phyloP scores from a whole-genome alignment of 768 basidiomycete genomes.

The Trametes sanguinea region DNA sequence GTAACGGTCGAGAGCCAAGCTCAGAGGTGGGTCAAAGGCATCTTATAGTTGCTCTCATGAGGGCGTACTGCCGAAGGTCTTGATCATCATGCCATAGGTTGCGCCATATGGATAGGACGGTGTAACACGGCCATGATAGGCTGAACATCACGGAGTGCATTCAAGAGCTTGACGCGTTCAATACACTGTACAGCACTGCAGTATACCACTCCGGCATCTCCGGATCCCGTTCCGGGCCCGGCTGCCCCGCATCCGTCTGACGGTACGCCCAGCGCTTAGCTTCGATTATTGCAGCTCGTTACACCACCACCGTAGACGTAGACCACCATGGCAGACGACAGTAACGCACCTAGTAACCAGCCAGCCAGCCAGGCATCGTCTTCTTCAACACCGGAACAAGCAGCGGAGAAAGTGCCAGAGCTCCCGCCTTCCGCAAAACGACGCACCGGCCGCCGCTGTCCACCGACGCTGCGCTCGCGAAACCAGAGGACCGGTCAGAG shows the following conservation, averaged over 20 bases:
- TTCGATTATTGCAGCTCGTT: not conserved
- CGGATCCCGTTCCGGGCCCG: not conserved
- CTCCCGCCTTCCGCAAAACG: not conserved
- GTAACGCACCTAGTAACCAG: not conserved
- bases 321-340: slow-evolving; percentile 15
- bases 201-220: not conserved
- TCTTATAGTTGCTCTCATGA: no score
- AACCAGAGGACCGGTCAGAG: slow-evolving; percentile 21
- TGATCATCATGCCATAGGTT: no score
- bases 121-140: no score
- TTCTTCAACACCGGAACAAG: not conserved
- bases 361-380: not conserved
- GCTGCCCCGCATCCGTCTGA: slow-evolving; percentile 7
- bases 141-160: no score
- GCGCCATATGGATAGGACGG: no score
- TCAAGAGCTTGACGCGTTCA: no score
- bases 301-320: not conserved
- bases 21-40: no score
- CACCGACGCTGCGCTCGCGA: not conserved
- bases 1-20: no score
- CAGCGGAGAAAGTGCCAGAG: not conserved
- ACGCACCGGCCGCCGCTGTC: not conserved
- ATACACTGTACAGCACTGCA: no score
- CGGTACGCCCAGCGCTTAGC: not conserved
- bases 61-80: no score